Percentiles rank a stretch among this genome's conserved stretches.
Conservation (phyloP, 1,139 yeast species). For the Blastobotrys persicus region DNA sequence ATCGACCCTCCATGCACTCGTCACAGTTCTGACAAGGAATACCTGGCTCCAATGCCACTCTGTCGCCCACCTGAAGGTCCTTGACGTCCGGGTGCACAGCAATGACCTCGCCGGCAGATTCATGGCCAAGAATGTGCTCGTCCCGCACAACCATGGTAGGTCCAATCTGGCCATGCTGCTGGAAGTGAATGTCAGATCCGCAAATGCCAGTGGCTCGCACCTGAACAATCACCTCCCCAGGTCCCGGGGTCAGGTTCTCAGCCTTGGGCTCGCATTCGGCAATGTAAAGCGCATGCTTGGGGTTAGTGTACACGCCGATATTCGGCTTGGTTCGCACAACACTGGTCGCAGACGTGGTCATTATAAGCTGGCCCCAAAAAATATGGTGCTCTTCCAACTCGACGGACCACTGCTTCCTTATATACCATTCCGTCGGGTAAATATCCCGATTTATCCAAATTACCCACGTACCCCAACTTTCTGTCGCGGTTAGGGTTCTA, state of each 20-base stretch:
- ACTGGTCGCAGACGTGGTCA: constrained; percentile 1
- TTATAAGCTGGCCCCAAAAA: neutral
- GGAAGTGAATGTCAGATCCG: constrained; percentile 86
- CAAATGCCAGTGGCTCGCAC: constrained; percentile 75
- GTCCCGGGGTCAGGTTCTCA: constrained; percentile 37
- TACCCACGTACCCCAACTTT: constrained; percentile 2
- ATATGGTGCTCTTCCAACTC: neutral
- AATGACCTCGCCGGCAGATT: constrained; percentile 67
- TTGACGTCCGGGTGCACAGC: constrained; percentile 65
- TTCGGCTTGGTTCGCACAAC: constrained; percentile 24
- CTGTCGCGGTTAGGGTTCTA: neutral
- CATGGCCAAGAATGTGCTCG: constrained; percentile 58
- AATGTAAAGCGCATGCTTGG: constrained; percentile 38
- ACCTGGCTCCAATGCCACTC: constrained; percentile 77
- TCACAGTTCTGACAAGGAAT: constrained; percentile 74
- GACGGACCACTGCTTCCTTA: neutral
- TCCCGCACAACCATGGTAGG: constrained; percentile 43
- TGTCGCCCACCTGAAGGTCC: constrained; percentile 38
- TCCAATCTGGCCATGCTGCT: constrained; percentile 79
- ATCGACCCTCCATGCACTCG: constrained; percentile 70
- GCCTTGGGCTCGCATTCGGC: constrained; percentile 38
- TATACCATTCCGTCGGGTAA: neutral
- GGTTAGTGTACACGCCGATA: constrained; percentile 41
- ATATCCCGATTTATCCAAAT: constrained; percentile 3
- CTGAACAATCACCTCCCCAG: constrained; percentile 47